Evolutionary conservation across 768 basidiomycete genomes (phyloP).

Genomic region (Mycena galopus): DNA sequence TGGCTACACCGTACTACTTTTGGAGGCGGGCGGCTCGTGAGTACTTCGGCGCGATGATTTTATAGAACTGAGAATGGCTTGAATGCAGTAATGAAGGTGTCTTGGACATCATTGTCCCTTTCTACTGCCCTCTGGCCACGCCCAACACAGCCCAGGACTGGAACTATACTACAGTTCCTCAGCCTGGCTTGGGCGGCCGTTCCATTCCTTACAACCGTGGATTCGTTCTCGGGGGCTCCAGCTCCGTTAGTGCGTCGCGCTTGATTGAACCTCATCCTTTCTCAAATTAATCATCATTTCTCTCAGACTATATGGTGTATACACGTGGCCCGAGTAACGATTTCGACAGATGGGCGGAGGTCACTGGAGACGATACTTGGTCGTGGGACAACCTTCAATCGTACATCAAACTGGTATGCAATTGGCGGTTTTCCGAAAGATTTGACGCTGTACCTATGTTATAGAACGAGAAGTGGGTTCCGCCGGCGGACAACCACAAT

Average conservation of each 20-base stretch:
- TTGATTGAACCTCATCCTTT: background rate
- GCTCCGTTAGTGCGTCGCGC: background rate
- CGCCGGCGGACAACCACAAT: slow-evolving; percentile 47
- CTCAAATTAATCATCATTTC: background rate
- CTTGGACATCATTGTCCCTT: slow-evolving; percentile 19
- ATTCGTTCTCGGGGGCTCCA: slow-evolving; percentile 19
- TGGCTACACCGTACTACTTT: slow-evolving; percentile 43
- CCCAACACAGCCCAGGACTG: slow-evolving; percentile 39
- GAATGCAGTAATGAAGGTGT: slow-evolving; percentile 1
- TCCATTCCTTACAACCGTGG: slow-evolving; percentile 44
- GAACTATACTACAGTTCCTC: slow-evolving; percentile 48
- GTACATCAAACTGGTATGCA: slow-evolving; percentile 33
- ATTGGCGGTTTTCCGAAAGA: background rate
- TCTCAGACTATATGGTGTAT: slow-evolving; percentile 36
- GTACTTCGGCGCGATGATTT: background rate
- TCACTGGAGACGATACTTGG: slow-evolving; percentile 38
- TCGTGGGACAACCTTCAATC: slow-evolving; percentile 39
- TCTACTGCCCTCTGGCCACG: slow-evolving; percentile 9
- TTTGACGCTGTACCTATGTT: background rate
- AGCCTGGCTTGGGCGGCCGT: slow-evolving; percentile 39
- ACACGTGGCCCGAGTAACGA: slow-evolving; percentile 37
- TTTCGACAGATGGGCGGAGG: slow-evolving; percentile 35
- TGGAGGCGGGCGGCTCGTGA: slow-evolving; percentile 49
- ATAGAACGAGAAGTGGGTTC: slow-evolving; percentile 43
- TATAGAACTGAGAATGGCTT: background rate